Evolutionary conservation across 192 early-diverging fungal species (phyloP).

Genomic region (Linnemannia elongata): DNA sequence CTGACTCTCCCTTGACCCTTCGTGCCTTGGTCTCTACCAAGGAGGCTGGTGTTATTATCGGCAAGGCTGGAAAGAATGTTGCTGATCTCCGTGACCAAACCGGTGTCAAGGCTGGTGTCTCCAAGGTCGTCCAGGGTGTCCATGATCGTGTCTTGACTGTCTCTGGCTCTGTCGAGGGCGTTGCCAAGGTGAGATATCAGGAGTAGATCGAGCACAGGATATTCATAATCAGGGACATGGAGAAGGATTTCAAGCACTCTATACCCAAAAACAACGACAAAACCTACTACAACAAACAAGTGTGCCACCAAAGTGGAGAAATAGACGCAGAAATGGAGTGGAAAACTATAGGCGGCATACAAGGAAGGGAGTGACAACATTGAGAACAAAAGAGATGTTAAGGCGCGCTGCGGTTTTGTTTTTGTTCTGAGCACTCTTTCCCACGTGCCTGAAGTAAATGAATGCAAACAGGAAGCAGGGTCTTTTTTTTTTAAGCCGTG

Average conservation of each 20-base stretch:
- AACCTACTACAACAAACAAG: not conserved
- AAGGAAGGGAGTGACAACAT: not conserved
- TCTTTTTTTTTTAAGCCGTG: not conserved
- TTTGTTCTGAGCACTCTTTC: not conserved
- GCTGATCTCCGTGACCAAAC: conserved; percentile 87
- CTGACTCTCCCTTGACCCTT: conserved; percentile 33
- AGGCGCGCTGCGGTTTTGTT: not conserved
- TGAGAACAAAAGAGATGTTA: not conserved
- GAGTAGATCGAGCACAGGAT: not conserved
- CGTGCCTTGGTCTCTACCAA: conserved; percentile 94
- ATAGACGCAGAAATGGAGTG: not conserved
- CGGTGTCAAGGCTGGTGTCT: conserved; percentile 93
- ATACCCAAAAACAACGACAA: not conserved
- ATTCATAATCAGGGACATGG: not conserved
- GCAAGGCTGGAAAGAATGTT: conserved; percentile 88
- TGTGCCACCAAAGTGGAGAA: not conserved
- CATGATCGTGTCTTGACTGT: conserved; percentile 88
- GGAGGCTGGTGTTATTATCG: conserved; percentile 91
- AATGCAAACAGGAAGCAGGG: not conserved
- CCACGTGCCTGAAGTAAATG: not conserved
- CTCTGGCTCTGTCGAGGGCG: conserved; percentile 76
- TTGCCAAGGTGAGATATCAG: conserved; percentile 70
- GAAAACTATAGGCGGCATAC: not conserved
- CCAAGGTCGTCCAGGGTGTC: conserved; percentile 89
- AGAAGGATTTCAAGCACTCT: not conserved